Evolutionary conservation across 2,329 filamentous ascomycete species (phyloP), one percentile per base, ranked within the genome.

Genomic region (Alternaria conjuncta): DNA sequence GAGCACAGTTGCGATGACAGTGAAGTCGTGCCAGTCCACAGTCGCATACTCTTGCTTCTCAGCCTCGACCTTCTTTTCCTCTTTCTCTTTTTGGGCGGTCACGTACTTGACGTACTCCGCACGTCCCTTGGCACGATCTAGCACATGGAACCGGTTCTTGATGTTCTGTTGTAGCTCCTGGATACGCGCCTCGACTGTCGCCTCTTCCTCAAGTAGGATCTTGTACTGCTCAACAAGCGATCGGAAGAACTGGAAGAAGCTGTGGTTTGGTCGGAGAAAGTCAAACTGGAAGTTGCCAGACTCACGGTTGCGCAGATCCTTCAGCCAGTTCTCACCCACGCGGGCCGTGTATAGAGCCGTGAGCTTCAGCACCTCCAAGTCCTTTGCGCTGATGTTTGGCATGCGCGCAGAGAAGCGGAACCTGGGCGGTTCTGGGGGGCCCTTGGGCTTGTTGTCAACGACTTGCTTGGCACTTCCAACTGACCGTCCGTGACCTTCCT

Each of bases 21-120:
- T 90, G 73, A 99, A 99, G 78, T 98, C 95, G 76, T 97, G 93
- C 96, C 96, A 99, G 80, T 99, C 96, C 67, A 99, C 96, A 72
- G 96, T 91, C 1, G 92, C 91, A 79, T 96, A 91, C 57, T 87
- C 86, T 54, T 89, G 78, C 74, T 90, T 90, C 79, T 97, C 92
- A 74, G 93, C 89, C 76, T 96, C 92, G 44, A 91, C 91, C 67
- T 94, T 89, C 75, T 96, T 93, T 74, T 97, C 94, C 76, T 94
- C 94, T 84, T 94, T 92, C 72, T 90, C 88, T 78, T 94, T 95
- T 82, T 97, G 92, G 58, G 89, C 84, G 70, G 96, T 92, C 74
- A 96, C 91, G 75, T 89, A 92, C 79, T 93, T 94, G 68, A 91
- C 86, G 86, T 94, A 98, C 71, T 96, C 93, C 6, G 95, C 92